Conservation (phyloP, 306 rosid species). For the Carpinus viminea region DNA sequence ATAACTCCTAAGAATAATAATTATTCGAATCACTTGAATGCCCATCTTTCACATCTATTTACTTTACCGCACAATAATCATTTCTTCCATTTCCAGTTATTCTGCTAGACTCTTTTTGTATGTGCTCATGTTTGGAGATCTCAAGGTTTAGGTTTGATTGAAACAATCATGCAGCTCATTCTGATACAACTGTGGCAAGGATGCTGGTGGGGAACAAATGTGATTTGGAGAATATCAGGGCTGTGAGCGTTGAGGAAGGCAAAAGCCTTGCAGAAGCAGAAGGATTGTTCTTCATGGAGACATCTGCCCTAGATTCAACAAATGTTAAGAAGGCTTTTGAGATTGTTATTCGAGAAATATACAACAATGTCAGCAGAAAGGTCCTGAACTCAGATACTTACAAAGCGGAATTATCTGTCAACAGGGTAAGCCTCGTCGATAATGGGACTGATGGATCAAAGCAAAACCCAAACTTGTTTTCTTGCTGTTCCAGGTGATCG, state of each 20-base stretch:
- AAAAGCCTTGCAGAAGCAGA: conserved; percentile 86
- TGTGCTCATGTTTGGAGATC: conserved; percentile 1
- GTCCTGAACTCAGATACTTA: conserved; percentile 88
- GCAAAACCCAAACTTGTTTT: conserved; percentile 48
- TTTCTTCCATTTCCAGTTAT: neutral
- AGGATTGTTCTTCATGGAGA: conserved; percentile 94
- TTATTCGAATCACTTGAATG: neutral
- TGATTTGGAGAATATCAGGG: conserved; percentile 79
- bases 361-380: conserved; percentile 88
- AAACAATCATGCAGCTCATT: conserved; percentile 71
- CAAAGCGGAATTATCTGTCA: conserved; percentile 88
- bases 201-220: conserved; percentile 94
- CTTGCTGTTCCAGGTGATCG: conserved; percentile 84
- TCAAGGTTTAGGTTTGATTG: conserved; percentile 10
- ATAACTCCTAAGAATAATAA: neutral
- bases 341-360: conserved; percentile 82
- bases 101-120: neutral
- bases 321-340: conserved; percentile 86
- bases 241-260: conserved; percentile 85
- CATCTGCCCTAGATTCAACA: conserved; percentile 87
- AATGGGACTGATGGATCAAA: conserved; percentile 57
- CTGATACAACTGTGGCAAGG: conserved; percentile 83
- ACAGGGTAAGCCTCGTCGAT: conserved; percentile 85
- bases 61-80: neutral
- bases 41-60: neutral